phyloP scores from a whole-genome alignment of 1,284 basidiomycete species.

The Cystobasidiaceae sp. region DNA sequence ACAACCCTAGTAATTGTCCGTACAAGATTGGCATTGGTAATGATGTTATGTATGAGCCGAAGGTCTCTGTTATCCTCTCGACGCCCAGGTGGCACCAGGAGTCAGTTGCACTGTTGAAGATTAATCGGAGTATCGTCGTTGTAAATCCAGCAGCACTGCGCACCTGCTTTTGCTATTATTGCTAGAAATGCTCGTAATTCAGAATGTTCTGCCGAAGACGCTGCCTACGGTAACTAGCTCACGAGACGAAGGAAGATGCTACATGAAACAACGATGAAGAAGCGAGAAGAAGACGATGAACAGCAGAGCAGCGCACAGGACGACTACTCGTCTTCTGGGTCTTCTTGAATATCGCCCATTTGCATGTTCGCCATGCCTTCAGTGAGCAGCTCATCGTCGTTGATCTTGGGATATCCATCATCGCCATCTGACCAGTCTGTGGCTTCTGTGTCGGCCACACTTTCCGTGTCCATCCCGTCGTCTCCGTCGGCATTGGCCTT shows the following conservation, averaged over 20 bases:
- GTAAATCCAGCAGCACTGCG: too few relatives aligned
- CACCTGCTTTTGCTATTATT: too few relatives aligned
- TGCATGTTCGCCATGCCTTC: constrained; percentile 28
- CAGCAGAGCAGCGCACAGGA: background rate
- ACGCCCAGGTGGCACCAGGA: too few relatives aligned
- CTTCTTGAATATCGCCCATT: constrained; percentile 13
- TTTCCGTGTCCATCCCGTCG: constrained; percentile 47
- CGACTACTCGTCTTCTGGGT: constrained; percentile 6
- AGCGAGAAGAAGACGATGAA: background rate
- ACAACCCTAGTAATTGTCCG: too few relatives aligned
- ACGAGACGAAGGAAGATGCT: too few relatives aligned
- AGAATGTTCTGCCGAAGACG: too few relatives aligned
- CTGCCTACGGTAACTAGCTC: too few relatives aligned
- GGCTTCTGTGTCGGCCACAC: constrained; percentile 49
- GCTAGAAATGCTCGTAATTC: too few relatives aligned
- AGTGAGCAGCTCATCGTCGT: constrained; percentile 25
- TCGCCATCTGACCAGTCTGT: constrained; percentile 63
- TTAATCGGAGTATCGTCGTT: too few relatives aligned
- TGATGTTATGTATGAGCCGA: background rate
- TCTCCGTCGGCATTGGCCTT: constrained; percentile 68
- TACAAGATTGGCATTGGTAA: too few relatives aligned
- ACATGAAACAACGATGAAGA: too few relatives aligned
- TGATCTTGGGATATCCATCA: constrained; percentile 81
- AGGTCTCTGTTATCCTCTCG: background rate
- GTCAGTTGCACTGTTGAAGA: too few relatives aligned